Percentiles rank a stretch among this genome's conserved stretches.
phyloP scores from a whole-genome alignment of 1,284 basidiomycete genomes.

The Cystobasidiaceae sp. region DNA sequence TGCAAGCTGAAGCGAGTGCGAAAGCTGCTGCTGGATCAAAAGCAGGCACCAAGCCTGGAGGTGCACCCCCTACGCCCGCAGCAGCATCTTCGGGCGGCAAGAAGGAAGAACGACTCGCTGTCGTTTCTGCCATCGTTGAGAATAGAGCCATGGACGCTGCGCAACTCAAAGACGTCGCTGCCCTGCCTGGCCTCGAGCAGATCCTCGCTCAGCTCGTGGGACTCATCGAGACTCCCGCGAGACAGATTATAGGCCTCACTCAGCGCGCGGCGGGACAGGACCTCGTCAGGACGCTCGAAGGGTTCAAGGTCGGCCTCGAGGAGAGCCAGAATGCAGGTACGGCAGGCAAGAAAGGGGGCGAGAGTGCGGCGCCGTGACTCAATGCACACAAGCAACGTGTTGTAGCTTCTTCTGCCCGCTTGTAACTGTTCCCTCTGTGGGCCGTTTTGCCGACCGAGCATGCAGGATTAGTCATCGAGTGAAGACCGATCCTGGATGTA shows the following conservation, averaged over 20 bases:
- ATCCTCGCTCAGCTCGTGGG: slow-evolving; percentile 49
- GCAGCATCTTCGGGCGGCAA: neutral
- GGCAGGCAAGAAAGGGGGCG: neutral
- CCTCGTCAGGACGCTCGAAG: slow-evolving; percentile 23
- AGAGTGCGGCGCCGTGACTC: neutral
- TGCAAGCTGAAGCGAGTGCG: slow-evolving; percentile 10
- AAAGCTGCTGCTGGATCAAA: neutral
- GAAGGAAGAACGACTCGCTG: slow-evolving; percentile 41
- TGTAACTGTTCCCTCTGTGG: too few species aligned
- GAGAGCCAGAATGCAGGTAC: slow-evolving; percentile 20
- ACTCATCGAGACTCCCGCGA: slow-evolving; percentile 44
- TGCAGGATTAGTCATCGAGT: too few species aligned
- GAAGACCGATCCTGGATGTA: too few species aligned
- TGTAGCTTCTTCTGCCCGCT: too few species aligned
- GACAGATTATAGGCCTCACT: slow-evolving; percentile 32
- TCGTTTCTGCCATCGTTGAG: slow-evolving; percentile 49
- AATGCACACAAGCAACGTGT: too few species aligned
- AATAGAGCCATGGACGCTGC: slow-evolving; percentile 31
- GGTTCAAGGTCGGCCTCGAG: slow-evolving; percentile 38
- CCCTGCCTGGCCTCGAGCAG: slow-evolving; percentile 47
- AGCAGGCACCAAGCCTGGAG: neutral
- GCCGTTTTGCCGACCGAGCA: too few species aligned
- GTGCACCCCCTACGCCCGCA: neutral
- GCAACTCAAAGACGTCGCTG: slow-evolving; percentile 42
- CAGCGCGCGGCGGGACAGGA: slow-evolving; percentile 15